Percentiles rank a stretch among this genome's conserved stretches.
These are phyloP conservation scores for Cladosporium sp. DNA, from an alignment of 2,329 filamentous ascomycete genomes.

Conservation along the genomic window DNA sequence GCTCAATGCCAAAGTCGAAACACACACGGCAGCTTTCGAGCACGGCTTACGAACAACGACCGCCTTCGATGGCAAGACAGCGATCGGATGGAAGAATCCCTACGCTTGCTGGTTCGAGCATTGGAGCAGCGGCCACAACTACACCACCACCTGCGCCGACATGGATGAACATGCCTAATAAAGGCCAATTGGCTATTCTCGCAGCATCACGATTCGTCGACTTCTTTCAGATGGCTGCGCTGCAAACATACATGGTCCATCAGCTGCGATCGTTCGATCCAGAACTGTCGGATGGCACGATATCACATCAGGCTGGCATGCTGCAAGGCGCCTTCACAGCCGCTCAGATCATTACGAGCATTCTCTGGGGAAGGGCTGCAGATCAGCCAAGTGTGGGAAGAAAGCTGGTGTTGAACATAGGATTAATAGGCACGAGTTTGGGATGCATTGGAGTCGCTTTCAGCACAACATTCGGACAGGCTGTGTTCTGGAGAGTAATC, in stretches of 20 bases:
- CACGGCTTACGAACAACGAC: background rate
- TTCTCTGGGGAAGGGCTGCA: conserved; percentile 39
- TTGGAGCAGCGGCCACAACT: background rate
- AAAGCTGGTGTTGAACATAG: conserved; percentile 38
- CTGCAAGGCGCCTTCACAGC: conserved; percentile 40
- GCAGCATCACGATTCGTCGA: conserved; percentile 40
- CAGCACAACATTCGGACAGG: conserved; percentile 36
- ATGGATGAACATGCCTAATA: conserved; percentile 40
- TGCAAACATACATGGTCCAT: conserved; percentile 43
- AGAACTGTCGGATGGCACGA: conserved; percentile 43
- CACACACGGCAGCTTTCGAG: background rate
- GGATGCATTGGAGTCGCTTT: conserved; percentile 39
- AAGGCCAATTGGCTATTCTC: conserved; percentile 38
- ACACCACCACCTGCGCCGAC: conserved; percentile 25
- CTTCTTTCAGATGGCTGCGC: conserved; percentile 42
- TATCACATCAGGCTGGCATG: conserved; percentile 40
- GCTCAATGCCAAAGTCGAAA: background rate
- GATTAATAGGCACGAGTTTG: conserved; percentile 36
- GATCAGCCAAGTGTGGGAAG: conserved; percentile 43
- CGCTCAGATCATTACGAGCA: conserved; percentile 39
- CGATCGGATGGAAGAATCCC: background rate
- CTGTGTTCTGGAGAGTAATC: conserved; percentile 37
- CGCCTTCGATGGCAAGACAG: background rate
- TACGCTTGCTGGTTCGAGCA: conserved; percentile 1
- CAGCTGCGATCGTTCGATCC: conserved; percentile 40